A percentile compares a stretch with the other conserved stretches of the same genome.
phyloP scores from a whole-genome alignment of 2,329 filamentous ascomycete species.

The Calonectria leucothoes region DNA sequence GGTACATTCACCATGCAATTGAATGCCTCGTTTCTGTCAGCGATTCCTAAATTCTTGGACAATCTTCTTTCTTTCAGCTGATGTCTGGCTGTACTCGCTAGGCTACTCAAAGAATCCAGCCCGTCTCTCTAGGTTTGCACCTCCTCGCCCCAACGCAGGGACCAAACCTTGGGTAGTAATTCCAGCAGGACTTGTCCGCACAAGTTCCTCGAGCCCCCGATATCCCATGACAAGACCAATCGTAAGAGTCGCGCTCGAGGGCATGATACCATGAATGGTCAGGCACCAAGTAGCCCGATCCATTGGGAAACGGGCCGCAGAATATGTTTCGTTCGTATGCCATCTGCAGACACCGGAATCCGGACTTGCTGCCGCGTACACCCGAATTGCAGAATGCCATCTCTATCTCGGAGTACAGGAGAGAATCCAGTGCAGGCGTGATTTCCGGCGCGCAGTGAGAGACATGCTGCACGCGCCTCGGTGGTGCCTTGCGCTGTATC shows the following conservation, averaged over 20 bases:
- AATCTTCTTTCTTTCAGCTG: background rate
- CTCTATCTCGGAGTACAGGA: background rate
- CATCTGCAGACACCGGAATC: background rate
- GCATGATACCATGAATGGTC: slow-evolving; percentile 1
- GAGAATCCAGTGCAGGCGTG: no score
- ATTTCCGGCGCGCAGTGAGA: background rate
- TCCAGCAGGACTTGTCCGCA: background rate
- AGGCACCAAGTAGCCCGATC: background rate
- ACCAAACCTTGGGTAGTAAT: background rate
- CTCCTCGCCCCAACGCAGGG: background rate
- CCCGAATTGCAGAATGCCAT: background rate
- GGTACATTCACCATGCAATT: background rate
- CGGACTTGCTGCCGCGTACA: background rate
- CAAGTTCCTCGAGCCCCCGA: background rate
- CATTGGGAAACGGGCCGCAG: background rate
- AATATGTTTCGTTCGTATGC: background rate
- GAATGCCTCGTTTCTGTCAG: background rate
- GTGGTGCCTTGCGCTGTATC: background rate
- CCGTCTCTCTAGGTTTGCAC: background rate
- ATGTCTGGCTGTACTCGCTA: background rate
- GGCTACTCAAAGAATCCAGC: background rate
- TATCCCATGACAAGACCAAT: background rate
- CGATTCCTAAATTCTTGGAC: background rate
- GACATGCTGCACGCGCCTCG: background rate
- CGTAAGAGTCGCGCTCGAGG: background rate